Base-by-base conservation (phyloP, 2,329 filamentous ascomycete species). In the Botryotinia calthae region DNA sequence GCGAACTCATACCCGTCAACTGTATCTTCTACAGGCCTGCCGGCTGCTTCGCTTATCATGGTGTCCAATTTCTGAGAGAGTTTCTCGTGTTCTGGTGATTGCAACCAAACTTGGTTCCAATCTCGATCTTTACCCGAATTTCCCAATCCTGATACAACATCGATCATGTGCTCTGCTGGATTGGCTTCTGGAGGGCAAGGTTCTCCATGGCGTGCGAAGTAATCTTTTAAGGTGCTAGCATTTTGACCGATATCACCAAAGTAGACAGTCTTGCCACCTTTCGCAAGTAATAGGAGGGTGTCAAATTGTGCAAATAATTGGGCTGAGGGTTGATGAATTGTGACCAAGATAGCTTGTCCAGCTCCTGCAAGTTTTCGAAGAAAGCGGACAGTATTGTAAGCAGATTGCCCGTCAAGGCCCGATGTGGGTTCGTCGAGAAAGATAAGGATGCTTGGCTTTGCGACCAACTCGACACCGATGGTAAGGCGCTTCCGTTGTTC, bases 101-200 rank as follows among this genome's bases (percentile, higher is more conserved):
- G 85, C 61, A 84, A 83, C 91, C 91, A 93, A 76, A 91, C 87
- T 62, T 91, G 84, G 58, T 85, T 84, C 93, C 92, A 95, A 79
- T 94, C 87, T 42, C 81, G 79, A 0, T 87, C 87, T 1, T 87
- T 86, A 3, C 84, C 84, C 59, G 86, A 59, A 82, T 85, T 42
- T 51, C 48, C 48, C 48, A 51, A 9, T 82, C 87, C 69, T 83
- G 86, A 71, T 25, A 84, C 81, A 3, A 83, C 82, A 61, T 85
- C 83, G 18, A 85, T 82, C 71, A 84, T 84, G 73, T 84, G 82
- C 75, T 85, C 84, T 0, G 84, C 84, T 1, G 83, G 78, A 82
- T 86, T 84, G 0, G 78, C 77, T n/a, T 80, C 79, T 2, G 74
- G 73, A 0, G 84, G 84, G 40, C 83, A 84, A 22, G 81, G 80